These are phyloP conservation scores for Neurospora africana DNA, from an alignment of 495 filamentous ascomycete genomes.

Conservation along the genomic window DNA sequence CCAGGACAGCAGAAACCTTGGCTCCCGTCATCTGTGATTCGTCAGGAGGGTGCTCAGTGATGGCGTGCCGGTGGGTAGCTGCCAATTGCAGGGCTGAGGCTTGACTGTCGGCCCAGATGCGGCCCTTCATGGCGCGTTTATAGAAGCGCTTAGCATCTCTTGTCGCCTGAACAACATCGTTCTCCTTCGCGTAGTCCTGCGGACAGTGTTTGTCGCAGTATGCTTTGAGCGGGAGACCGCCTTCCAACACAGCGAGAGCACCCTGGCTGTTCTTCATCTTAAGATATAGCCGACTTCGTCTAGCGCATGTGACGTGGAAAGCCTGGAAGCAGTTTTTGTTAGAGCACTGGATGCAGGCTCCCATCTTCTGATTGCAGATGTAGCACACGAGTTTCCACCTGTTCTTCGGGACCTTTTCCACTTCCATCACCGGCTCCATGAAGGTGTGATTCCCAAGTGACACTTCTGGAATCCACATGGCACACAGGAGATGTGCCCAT, in stretches of 20 bases:
- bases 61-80: slow-evolving; percentile 49
- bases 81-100: slow-evolving; percentile 72
- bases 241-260: slow-evolving; percentile 67
- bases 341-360: slow-evolving; percentile 94
- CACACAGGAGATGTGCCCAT: slow-evolving; percentile 94
- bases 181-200: slow-evolving; percentile 74
- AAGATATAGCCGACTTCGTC: slow-evolving; percentile 75
- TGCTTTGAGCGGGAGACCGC: slow-evolving; percentile 74
- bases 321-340: slow-evolving; percentile 95
- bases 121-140: slow-evolving; percentile 70
- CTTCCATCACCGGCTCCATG: slow-evolving; percentile 96
- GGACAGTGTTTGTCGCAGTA: slow-evolving; percentile 96
- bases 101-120: slow-evolving; percentile 85
- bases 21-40: slow-evolving; percentile 46
- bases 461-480: slow-evolving; percentile 97
- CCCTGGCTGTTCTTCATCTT: slow-evolving; percentile 94
- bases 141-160: slow-evolving; percentile 61
- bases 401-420: slow-evolving; percentile 89
- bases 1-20: slow-evolving; percentile 47
- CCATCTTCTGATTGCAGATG: slow-evolving; percentile 95
- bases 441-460: slow-evolving; percentile 91
- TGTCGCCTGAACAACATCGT: slow-evolving; percentile 50
- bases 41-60: slow-evolving; percentile 46
- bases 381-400: slow-evolving; percentile 94
- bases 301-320: slow-evolving; percentile 97